phyloP scores from a whole-genome alignment of 2,329 filamentous ascomycete species.

The Phialocephala sp. region DNA sequence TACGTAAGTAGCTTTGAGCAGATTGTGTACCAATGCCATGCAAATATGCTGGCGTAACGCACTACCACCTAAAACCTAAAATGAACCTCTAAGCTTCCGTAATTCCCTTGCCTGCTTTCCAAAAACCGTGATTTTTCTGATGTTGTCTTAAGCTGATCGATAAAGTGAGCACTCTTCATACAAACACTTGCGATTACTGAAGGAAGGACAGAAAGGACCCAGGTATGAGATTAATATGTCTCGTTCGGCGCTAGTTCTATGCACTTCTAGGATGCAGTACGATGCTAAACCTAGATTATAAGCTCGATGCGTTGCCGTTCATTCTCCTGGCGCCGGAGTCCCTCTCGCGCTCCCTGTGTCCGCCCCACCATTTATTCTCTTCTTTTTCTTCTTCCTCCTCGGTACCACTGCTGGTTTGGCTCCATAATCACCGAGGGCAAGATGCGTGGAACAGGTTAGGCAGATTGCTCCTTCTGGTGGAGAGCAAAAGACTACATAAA shows the following conservation, averaged over 20 bases:
- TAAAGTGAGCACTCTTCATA: no score
- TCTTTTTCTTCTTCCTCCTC: constrained; percentile 78
- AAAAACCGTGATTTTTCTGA: background rate
- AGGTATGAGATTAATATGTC: background rate
- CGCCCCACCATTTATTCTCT: constrained; percentile 60
- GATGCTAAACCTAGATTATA: background rate
- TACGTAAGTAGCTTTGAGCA: constrained; percentile 5
- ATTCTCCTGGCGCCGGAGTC: constrained; percentile 57
- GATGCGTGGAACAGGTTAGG: constrained; percentile 80
- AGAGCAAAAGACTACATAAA: constrained; percentile 70
- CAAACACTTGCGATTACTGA: no score
- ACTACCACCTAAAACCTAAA: constrained; percentile 11
- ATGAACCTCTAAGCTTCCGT: background rate
- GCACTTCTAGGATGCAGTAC: background rate
- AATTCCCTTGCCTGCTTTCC: background rate
- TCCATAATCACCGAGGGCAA: constrained; percentile 79
- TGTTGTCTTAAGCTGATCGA: background rate
- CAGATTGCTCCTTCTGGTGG: constrained; percentile 70
- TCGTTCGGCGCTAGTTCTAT: background rate
- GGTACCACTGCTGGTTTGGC: constrained; percentile 77
- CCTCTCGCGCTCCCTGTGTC: constrained; percentile 65
- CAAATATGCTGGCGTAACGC: constrained; percentile 9
- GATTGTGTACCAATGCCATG: constrained; percentile 20
- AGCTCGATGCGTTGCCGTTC: background rate
- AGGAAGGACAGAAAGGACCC: no score